These are phyloP conservation scores for Wickerhamomyces sp. DNA, from an alignment of 1,139 yeast genomes.

Conservation along the genomic window DNA sequence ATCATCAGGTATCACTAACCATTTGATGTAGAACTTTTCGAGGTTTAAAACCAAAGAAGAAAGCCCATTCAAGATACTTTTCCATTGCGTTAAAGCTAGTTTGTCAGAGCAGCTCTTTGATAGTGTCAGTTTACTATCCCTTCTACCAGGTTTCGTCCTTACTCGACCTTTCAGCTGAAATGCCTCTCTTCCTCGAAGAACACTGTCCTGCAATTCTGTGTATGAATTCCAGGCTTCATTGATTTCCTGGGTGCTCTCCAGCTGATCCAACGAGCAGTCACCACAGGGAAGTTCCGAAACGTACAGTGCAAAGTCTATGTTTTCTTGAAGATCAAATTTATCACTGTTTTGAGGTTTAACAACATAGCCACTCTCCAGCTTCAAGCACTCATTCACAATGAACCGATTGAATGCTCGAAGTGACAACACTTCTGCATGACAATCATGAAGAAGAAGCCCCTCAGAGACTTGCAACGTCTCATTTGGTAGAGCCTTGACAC, in stretches of 20 bases:
- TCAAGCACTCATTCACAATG: slow-evolving; percentile 32
- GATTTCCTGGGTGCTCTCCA: slow-evolving; percentile 23
- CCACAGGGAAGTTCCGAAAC: slow-evolving; percentile 91
- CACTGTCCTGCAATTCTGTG: slow-evolving; percentile 26
- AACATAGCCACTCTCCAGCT: slow-evolving; percentile 10
- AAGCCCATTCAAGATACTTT: slow-evolving; percentile 54
- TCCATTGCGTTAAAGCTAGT: slow-evolving; percentile 56
- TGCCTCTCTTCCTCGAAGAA: slow-evolving; percentile 63
- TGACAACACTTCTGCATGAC: slow-evolving; percentile 83
- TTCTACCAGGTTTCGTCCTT: slow-evolving; percentile 88
- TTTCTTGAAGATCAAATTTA: slow-evolving; percentile 30
- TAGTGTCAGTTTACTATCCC: slow-evolving; percentile 62
- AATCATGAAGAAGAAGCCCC: slow-evolving; percentile 74
- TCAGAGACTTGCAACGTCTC: slow-evolving; percentile 28
- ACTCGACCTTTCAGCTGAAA: slow-evolving; percentile 58
- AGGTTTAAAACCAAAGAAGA: slow-evolving; percentile 39
- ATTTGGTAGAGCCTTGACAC: slow-evolving; percentile 76
- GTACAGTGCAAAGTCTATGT: slow-evolving; percentile 50
- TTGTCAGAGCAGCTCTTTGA: slow-evolving; percentile 92
- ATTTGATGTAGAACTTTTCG: slow-evolving; percentile 42
- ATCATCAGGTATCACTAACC: slow-evolving; percentile 48
- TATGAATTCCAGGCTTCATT: slow-evolving; percentile 25
- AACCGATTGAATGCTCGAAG: slow-evolving; percentile 60
- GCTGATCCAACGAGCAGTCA: slow-evolving; percentile 65
- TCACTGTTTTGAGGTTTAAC: neutral